A percentile compares a stretch with the other conserved stretches of the same genome.
Evolutionary conservation across 1,284 basidiomycete genomes (phyloP).

Genomic region (Ustilago bromivora): DNA sequence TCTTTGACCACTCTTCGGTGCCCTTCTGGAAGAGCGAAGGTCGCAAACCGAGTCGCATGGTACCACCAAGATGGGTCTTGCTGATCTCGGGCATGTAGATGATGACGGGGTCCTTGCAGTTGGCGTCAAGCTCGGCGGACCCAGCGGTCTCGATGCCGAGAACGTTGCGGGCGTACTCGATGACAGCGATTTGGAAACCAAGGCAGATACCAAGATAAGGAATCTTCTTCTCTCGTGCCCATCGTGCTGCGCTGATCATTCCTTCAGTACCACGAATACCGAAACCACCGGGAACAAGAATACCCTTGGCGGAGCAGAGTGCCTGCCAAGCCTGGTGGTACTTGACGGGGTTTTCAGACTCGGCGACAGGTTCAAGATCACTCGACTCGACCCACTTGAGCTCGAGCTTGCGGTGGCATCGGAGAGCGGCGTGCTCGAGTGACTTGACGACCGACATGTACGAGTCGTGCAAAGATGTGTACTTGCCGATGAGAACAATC

Average conservation of each 20-base stretch:
- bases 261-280: slow-evolving; percentile 93
- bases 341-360: slow-evolving; percentile 82
- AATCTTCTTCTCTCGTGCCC: slow-evolving; percentile 92
- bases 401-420: slow-evolving; percentile 79
- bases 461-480: slow-evolving; percentile 95
- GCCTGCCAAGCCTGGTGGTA: slow-evolving; percentile 97
- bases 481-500: slow-evolving; percentile 96
- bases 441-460: slow-evolving; percentile 99
- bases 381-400: slow-evolving; percentile 91
- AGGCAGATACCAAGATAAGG: slow-evolving; percentile 98
- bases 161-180: slow-evolving; percentile 93
- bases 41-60: slow-evolving; percentile 94
- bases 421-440: slow-evolving; percentile 94
- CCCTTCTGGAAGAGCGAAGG: slow-evolving; percentile 87
- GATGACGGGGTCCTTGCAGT: slow-evolving; percentile 79
- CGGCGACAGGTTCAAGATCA: slow-evolving; percentile 84
- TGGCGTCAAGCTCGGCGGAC: slow-evolving; percentile 82
- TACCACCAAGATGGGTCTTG: slow-evolving; percentile 96
- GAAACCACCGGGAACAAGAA: slow-evolving; percentile 84
- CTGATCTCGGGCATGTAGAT: slow-evolving; percentile 99
- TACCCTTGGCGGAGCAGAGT: slow-evolving; percentile 81
- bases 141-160: slow-evolving; percentile 85
- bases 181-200: slow-evolving; percentile 95
- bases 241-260: slow-evolving; percentile 96
- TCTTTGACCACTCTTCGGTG: slow-evolving; percentile 72